Percentiles rank a stretch among this genome's conserved stretches.
Conservation (phyloP, 140 eudicot species). For the Senecio squalidus region DNA sequence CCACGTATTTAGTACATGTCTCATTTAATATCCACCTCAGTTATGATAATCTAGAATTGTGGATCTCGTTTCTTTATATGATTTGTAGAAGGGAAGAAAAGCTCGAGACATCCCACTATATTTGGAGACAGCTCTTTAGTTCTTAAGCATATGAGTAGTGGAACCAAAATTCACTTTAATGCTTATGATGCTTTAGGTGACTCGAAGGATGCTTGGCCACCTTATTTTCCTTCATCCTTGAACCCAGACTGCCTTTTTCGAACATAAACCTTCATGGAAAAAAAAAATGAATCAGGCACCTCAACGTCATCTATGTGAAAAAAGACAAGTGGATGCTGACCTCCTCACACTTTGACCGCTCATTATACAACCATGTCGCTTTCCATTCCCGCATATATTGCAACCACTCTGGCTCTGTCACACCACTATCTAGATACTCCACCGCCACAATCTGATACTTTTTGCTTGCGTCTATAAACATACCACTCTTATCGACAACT, state of each 20-base stretch:
- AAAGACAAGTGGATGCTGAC: no score
- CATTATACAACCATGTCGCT: no score
- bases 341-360: no score
- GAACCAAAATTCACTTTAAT: slow-evolving; percentile 59
- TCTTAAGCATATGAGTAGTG: slow-evolving; percentile 68
- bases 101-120: slow-evolving; percentile 82
- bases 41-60: no score
- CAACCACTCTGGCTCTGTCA: not conserved
- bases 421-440: not conserved
- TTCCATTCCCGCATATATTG: not conserved
- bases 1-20: no score
- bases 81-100: slow-evolving; percentile 87
- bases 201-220: slow-evolving; percentile 83
- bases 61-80: not conserved
- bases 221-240: no score
- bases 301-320: no score
- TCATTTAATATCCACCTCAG: no score
- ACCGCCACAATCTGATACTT: not conserved
- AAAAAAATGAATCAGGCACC: no score
- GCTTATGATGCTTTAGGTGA: slow-evolving; percentile 86
- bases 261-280: no score
- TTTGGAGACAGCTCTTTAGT: slow-evolving; percentile 82
- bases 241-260: no score
- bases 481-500: not conserved
- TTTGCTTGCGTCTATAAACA: not conserved